phyloP scores from a whole-genome alignment of 441 rosid species.

The Rhodomyrtus psidioides region DNA sequence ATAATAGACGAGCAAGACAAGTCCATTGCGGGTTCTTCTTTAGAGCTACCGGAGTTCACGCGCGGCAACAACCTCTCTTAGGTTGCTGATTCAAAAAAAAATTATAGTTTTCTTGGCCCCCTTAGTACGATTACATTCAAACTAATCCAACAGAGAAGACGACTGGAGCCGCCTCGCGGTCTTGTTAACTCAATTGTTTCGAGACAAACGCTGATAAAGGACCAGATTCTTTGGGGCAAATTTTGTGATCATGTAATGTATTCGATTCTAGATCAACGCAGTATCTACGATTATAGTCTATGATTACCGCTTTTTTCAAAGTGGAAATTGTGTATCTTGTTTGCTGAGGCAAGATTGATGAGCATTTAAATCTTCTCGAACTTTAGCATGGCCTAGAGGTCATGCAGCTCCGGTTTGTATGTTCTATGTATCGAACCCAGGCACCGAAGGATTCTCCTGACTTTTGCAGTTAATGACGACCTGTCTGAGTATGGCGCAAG shows the following conservation, averaged over 20 bases:
- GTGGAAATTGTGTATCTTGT: neutral
- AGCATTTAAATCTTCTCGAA: neutral
- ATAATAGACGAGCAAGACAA: slow-evolving; percentile 16
- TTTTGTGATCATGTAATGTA: neutral
- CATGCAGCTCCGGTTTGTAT: neutral
- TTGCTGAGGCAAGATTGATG: neutral
- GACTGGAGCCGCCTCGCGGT: neutral
- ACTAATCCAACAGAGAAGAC: neutral
- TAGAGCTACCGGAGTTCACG: slow-evolving; percentile 11
- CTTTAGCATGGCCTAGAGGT: neutral
- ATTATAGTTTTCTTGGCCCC: neutral
- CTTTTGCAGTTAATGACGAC: too few relatives aligned
- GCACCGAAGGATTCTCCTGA: too few relatives aligned
- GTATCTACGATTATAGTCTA: neutral
- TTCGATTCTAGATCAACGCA: neutral
- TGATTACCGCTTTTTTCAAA: neutral
- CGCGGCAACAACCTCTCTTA: neutral
- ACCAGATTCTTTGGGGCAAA: neutral
- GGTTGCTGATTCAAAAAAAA: neutral
- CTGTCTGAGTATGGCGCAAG: too few relatives aligned
- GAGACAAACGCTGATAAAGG: neutral
- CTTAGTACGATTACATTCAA: too few relatives aligned
- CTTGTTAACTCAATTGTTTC: neutral
- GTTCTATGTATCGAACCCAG: too few relatives aligned
- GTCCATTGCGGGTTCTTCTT: slow-evolving; percentile 16